Evolutionary conservation across 2,329 filamentous ascomycete species (phyloP).

Genomic region (Fusarium liriodendri): DNA sequence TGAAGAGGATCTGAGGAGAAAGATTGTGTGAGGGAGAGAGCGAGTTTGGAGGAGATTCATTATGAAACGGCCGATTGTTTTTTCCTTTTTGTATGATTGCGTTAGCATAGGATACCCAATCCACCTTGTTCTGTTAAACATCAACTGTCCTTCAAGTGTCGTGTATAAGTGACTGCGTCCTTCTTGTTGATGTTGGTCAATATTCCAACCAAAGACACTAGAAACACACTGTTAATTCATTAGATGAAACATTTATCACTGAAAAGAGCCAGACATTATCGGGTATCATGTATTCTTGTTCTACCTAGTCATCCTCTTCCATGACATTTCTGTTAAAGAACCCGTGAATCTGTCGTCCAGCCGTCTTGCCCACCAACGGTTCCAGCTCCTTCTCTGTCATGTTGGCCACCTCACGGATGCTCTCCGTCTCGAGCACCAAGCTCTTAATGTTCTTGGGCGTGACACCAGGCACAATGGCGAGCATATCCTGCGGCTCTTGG

Average conservation of each 20-base stretch:
- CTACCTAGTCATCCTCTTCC: constrained; percentile 57
- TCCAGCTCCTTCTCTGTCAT: constrained; percentile 80
- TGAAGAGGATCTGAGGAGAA: not conserved
- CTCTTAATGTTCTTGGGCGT: constrained; percentile 81
- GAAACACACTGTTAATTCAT: too few species aligned
- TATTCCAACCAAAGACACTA: not conserved
- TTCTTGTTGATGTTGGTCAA: not conserved
- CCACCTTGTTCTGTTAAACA: constrained; percentile 11
- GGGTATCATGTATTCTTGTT: constrained; percentile 20
- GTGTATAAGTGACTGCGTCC: not conserved
- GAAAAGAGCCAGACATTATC: not conserved
- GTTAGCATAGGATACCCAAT: constrained; percentile 45
- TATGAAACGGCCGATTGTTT: constrained; percentile 14
- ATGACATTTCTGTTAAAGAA: constrained; percentile 81
- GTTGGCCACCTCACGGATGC: constrained; percentile 85
- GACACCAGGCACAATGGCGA: constrained; percentile 85
- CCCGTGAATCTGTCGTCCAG: constrained; percentile 77
- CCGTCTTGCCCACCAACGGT: constrained; percentile 80
- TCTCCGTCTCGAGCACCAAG: constrained; percentile 78
- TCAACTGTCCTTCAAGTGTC: not conserved
- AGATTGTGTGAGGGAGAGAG: not conserved
- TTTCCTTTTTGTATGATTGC: constrained; percentile 25
- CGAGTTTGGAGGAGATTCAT: constrained; percentile 20
- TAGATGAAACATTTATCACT: not conserved
- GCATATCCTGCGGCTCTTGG: constrained; percentile 89